Evolutionary conservation across 2,329 filamentous ascomycete species (phyloP), one percentile per base, ranked within the genome.

Genomic region (Acrocalymma vagum): DNA sequence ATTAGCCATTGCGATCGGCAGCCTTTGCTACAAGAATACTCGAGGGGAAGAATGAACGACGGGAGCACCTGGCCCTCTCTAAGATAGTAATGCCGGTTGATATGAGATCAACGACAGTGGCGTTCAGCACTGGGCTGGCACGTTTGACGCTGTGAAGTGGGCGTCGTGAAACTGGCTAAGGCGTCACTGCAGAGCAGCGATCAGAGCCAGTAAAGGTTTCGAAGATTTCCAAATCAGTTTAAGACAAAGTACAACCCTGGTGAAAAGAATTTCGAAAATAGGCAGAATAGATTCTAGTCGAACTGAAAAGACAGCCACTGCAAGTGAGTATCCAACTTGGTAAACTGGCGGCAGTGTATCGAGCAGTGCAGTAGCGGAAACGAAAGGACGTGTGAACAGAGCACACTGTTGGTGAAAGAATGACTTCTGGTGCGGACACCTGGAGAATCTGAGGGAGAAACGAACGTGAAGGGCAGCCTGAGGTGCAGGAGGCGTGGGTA

Each of bases 371-470:
- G n/a, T n/a, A n/a, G n/a, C n/a, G n/a, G 20, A 42, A 69, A 66
- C 21, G 65, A 69, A 40, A 55, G 65, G 61, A 69, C 62, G 63
- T 67, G 60, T 66, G 62, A 34, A 36, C 35, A 40, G 47, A 29
- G 49, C 62, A 66, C 65, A 66, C 62, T 51, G 40, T 38, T 30
- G 15, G 43, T 23, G 26, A 55, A 57, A 32, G 48, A 55, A 38
- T 33, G 50, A 52, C 51, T 54, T 38, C 45, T 46, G 35, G 46
- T 43, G 48, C 28, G 39, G 51, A 50, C 39, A 60, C 48, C 45
- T 45, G 45, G 23, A 37, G n/a, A 43, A 46, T 48, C 50, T 13
- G 10, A 28, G 22, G 26, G 32, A 38, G 30, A 47, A 57, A 51
- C 34, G 46, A 36, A 42, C 17, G 26, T 34, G 39, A 44, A 42